Evolutionary conservation across 176 grass and related monocot species (phyloP).

Genomic region (Carex pumila): DNA sequence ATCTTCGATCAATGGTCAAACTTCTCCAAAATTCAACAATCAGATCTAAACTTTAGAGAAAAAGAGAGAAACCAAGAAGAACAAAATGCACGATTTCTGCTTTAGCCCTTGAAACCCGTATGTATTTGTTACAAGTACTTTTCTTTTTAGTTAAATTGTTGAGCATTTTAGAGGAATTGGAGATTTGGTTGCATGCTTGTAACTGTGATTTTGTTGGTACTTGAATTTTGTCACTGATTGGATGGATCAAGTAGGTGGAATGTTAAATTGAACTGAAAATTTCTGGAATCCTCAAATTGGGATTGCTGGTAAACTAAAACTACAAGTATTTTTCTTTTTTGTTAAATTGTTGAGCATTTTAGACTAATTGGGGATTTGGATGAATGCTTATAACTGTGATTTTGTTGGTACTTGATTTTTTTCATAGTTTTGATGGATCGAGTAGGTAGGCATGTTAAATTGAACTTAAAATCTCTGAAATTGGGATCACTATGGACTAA

Average conservation of each 20-base stretch:
- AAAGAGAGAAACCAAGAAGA: neutral
- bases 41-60: constrained; percentile 4
- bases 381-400: too few relatives aligned
- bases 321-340: too few relatives aligned
- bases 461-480: too few relatives aligned
- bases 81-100: constrained; percentile 95
- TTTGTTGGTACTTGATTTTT: too few relatives aligned
- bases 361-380: too few relatives aligned
- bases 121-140: neutral
- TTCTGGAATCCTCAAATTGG: neutral
- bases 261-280: neutral
- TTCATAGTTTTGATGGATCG: too few relatives aligned
- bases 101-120: constrained; percentile 81
- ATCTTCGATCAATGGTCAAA: neutral
- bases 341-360: too few relatives aligned
- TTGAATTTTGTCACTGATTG: neutral
- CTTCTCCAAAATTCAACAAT: neutral
- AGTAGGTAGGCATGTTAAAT: too few relatives aligned
- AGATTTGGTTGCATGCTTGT: neutral
- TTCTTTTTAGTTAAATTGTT: neutral
- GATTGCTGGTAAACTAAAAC: too few relatives aligned
- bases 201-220: neutral
- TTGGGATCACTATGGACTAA: too few relatives aligned
- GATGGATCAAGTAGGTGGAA: neutral
- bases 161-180: neutral